These are phyloP conservation scores for Strobilomyces confusus DNA, from an alignment of 768 basidiomycete species.

Conservation along the genomic window DNA sequence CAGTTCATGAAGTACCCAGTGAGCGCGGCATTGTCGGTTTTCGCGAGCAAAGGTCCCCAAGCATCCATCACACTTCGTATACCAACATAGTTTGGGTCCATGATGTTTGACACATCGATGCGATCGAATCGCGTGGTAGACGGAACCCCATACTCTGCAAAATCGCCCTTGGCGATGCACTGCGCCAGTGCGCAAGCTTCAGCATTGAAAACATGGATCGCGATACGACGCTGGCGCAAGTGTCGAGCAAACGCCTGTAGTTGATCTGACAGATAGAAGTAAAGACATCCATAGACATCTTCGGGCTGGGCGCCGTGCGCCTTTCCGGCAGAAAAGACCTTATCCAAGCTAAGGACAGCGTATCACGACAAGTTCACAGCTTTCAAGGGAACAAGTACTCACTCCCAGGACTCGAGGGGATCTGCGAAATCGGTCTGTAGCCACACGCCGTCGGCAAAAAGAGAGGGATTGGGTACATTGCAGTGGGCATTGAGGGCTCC, in stretches of 20 bases:
- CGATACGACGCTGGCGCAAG: conserved; percentile 31
- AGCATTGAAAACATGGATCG: conserved; percentile 32
- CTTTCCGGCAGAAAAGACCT: conserved; percentile 37
- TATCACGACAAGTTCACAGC: background rate
- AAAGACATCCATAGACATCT: conserved; percentile 50
- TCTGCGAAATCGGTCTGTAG: conserved; percentile 37
- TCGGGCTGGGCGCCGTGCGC: conserved; percentile 37
- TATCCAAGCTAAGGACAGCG: conserved; percentile 30
- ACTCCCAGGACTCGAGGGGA: conserved; percentile 52
- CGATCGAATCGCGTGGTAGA: conserved; percentile 37
- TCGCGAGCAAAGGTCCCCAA: conserved; percentile 39
- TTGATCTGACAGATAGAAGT: conserved; percentile 42
- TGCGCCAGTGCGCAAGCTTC: conserved; percentile 42
- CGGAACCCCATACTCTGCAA: conserved; percentile 20
- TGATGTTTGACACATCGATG: conserved; percentile 46
- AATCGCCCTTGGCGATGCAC: conserved; percentile 25
- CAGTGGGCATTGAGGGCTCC: conserved; percentile 40
- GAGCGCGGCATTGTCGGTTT: conserved; percentile 30
- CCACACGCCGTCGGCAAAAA: conserved; percentile 48
- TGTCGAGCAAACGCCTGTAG: conserved; percentile 36
- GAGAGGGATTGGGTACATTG: conserved; percentile 40
- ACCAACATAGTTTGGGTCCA: conserved; percentile 42
- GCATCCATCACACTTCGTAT: conserved; percentile 28
- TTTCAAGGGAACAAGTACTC: conserved; percentile 10
- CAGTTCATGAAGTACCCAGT: conserved; percentile 50